phyloP scores from a whole-genome alignment of 768 basidiomycete species.

The Galerina marginata region DNA sequence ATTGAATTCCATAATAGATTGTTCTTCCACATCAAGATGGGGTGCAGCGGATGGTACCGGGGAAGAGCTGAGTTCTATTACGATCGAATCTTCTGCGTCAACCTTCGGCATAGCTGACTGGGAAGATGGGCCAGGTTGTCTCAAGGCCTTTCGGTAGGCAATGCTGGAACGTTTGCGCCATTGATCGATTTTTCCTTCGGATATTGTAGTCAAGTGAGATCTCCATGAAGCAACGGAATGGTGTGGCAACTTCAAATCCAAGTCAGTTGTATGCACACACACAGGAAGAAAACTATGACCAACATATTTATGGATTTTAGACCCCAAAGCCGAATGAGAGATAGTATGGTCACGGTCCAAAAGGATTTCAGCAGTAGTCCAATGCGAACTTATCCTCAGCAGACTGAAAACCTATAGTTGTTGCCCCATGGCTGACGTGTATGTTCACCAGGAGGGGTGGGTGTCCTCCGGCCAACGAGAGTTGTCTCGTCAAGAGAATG shows the following conservation, averaged over 20 bases:
- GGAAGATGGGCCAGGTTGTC: constrained; percentile 14
- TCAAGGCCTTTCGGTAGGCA: constrained; percentile 48
- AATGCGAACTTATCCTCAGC: constrained; percentile 55
- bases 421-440: constrained; percentile 27
- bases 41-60: constrained; percentile 5
- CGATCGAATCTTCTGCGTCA: not conserved
- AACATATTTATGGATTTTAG: constrained; percentile 53
- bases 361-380: constrained; percentile 49
- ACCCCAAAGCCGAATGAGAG: constrained; percentile 40
- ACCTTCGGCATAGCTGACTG: not conserved
- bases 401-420: constrained; percentile 52
- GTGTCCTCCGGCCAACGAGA: constrained; percentile 35
- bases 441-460: constrained; percentile 49
- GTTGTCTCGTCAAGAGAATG: not conserved
- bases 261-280: constrained; percentile 6
- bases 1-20: not conserved
- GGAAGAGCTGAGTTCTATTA: not conserved
- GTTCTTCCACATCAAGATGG: too few species aligned
- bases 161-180: constrained; percentile 57
- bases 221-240: constrained; percentile 60
- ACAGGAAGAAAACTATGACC: not conserved
- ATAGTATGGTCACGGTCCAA: constrained; percentile 54
- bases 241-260: constrained; percentile 58
- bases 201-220: constrained; percentile 36
- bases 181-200: constrained; percentile 47